Evolutionary conservation across 164 flowering plant genomes (phyloP).

Genomic region (Macadamia integrifolia): DNA sequence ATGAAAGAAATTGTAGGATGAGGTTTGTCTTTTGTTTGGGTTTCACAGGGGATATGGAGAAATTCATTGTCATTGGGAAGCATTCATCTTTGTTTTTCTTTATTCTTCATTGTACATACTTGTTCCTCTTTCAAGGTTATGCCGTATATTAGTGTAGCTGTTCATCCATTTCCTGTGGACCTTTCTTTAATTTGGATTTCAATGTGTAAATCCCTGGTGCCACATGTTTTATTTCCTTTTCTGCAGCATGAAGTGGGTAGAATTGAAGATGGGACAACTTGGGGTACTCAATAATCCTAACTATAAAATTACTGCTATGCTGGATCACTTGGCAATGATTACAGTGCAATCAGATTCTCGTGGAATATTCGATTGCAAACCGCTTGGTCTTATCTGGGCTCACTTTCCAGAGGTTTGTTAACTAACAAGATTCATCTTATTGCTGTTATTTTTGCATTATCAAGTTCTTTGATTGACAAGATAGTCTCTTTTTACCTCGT

Average conservation of each 20-base stretch:
- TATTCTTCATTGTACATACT: background rate
- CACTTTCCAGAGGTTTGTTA: conserved; percentile 69
- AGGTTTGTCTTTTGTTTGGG: background rate
- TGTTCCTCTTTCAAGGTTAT: background rate
- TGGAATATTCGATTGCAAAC: conserved; percentile 94
- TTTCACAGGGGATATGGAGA: background rate
- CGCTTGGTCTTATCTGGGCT: conserved; percentile 95
- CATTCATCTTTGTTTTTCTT: background rate
- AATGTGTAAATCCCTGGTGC: background rate
- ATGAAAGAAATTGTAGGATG: no score
- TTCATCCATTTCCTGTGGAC: background rate
- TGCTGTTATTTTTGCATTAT: conserved; percentile 2
- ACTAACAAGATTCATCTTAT: background rate
- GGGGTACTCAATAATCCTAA: conserved; percentile 89
- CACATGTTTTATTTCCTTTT: conserved; percentile 8
- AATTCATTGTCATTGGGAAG: background rate
- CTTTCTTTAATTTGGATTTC: background rate
- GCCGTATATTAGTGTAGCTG: background rate
- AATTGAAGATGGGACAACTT: conserved; percentile 92
- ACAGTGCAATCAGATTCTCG: conserved; percentile 81
- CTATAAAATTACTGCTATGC: conserved; percentile 92
- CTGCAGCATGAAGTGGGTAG: conserved; percentile 96
- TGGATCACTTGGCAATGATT: conserved; percentile 94
- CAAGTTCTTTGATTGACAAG: background rate
- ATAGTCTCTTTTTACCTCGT: conserved; percentile 3